These are phyloP conservation scores for Osmozyma mogii DNA, from an alignment of 805 yeast species.

Conservation along the genomic window DNA sequence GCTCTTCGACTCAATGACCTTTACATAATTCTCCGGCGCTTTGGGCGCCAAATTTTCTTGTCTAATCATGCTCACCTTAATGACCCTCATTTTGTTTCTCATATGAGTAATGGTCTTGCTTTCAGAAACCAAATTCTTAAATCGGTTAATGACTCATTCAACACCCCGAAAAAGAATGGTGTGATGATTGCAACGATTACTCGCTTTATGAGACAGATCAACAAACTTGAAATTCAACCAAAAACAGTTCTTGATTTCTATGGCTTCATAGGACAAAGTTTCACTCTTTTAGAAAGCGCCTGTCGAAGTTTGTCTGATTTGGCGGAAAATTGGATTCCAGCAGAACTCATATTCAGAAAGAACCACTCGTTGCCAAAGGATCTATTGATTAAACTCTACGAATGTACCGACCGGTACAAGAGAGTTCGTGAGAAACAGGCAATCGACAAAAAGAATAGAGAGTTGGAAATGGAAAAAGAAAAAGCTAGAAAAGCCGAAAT, in stretches of 20 bases:
- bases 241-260: conserved; percentile 32
- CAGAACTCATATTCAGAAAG: conserved; percentile 36
- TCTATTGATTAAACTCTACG: conserved; percentile 14
- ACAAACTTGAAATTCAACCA: conserved; percentile 24
- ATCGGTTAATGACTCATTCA: conserved; percentile 30
- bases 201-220: conserved; percentile 35
- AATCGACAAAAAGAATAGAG: conserved; percentile 1
- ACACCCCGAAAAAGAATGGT: conserved; percentile 41
- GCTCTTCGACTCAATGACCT: conserved; percentile 43
- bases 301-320: conserved; percentile 28
- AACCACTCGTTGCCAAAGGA: conserved; percentile 22
- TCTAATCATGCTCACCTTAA: conserved; percentile 37
- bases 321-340: conserved; percentile 33
- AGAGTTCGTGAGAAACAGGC: conserved; percentile 6
- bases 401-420: conserved; percentile 3
- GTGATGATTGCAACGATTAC: conserved; percentile 41
- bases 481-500: conserved; percentile 4
- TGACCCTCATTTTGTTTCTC: conserved; percentile 31
- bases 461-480: conserved; percentile 13
- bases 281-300: conserved; percentile 20
- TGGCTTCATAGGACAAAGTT: conserved; percentile 36
- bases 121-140: conserved; percentile 11
- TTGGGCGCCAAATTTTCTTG: conserved; percentile 40
- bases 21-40: conserved; percentile 37
- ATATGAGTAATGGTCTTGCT: conserved; percentile 16